Evolutionary conservation across 2,329 filamentous ascomycete genomes (phyloP).

Genomic region (Neobulgaria alba): DNA sequence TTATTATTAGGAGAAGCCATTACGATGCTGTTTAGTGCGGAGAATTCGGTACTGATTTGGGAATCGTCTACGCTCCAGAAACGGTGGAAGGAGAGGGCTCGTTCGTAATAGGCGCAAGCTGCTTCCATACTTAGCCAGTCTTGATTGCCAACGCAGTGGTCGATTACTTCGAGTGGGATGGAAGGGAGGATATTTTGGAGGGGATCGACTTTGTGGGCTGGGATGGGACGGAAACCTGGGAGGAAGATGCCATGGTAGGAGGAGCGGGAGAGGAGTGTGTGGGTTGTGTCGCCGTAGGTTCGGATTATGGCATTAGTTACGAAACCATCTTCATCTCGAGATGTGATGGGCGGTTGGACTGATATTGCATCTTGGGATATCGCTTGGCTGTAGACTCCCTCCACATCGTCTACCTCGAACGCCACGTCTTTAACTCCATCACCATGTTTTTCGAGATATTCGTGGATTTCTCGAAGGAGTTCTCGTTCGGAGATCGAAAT

Average conservation of each 20-base stretch:
- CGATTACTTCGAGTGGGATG: slow-evolving; percentile 66
- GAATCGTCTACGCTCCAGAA: slow-evolving; percentile 97
- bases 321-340: slow-evolving; percentile 52
- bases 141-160: slow-evolving; percentile 97
- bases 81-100: slow-evolving; percentile 83
- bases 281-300: slow-evolving; percentile 92
- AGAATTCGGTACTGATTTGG: slow-evolving; percentile 88
- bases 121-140: slow-evolving; percentile 81
- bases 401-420: slow-evolving; percentile 86
- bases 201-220: slow-evolving; percentile 29
- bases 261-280: slow-evolving; percentile 73
- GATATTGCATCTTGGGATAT: slow-evolving; percentile 54
- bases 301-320: slow-evolving; percentile 71
- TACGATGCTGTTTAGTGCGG: slow-evolving; percentile 78
- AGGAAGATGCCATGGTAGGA: slow-evolving; percentile 70
- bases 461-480: slow-evolving; percentile 66
- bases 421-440: slow-evolving; percentile 94
- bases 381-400: slow-evolving; percentile 68
- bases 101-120: slow-evolving; percentile 68
- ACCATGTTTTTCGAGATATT: slow-evolving; percentile 77
- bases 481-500: slow-evolving; percentile 54
- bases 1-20: slow-evolving; percentile 79
- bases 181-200: slow-evolving; percentile 43
- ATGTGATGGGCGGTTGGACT: slow-evolving; percentile 49
- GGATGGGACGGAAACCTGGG: slow-evolving; percentile 63